phyloP scores from a whole-genome alignment of 169 alveolate species.

The Besnoitia besnoiti region DNA sequence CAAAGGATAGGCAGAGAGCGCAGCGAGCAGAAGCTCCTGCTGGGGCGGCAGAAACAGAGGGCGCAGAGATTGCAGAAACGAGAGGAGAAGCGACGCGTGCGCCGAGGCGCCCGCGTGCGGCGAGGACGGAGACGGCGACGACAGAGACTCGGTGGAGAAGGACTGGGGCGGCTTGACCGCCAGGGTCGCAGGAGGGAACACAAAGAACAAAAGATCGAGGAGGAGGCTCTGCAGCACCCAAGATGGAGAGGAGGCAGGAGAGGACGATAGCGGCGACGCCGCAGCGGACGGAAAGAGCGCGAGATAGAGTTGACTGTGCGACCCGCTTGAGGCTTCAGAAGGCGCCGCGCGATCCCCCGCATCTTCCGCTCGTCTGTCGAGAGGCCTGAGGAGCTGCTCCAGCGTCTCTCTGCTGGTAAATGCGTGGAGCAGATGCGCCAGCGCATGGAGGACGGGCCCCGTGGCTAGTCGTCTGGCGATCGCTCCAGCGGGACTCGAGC shows the following conservation, averaged over 20 bases:
- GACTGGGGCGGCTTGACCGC: too few relatives aligned
- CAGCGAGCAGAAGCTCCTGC: constrained; percentile 10
- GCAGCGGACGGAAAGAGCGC: neutral
- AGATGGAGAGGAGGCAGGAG: constrained; percentile 1
- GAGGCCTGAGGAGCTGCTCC: neutral
- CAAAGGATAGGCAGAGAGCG: neutral
- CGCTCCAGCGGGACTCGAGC: neutral
- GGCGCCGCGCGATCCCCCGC: neutral
- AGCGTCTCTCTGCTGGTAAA: constrained; percentile 4
- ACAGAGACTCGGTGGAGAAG: neutral
- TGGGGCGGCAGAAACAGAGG: constrained; percentile 39
- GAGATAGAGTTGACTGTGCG: neutral
- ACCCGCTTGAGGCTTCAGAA: neutral
- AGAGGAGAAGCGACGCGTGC: neutral
- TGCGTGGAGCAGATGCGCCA: constrained; percentile 18
- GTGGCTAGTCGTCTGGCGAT: neutral
- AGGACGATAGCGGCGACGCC: neutral
- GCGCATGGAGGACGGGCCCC: neutral
- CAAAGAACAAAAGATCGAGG: neutral
- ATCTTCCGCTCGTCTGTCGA: neutral
- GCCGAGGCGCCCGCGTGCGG: neutral
- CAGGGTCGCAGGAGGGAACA: neutral
- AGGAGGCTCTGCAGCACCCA: neutral
- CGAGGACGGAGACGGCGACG: neutral
- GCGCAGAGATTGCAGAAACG: neutral